Base-by-base conservation (phyloP, 1,284 basidiomycete species). In the Phylloporus gajari region DNA sequence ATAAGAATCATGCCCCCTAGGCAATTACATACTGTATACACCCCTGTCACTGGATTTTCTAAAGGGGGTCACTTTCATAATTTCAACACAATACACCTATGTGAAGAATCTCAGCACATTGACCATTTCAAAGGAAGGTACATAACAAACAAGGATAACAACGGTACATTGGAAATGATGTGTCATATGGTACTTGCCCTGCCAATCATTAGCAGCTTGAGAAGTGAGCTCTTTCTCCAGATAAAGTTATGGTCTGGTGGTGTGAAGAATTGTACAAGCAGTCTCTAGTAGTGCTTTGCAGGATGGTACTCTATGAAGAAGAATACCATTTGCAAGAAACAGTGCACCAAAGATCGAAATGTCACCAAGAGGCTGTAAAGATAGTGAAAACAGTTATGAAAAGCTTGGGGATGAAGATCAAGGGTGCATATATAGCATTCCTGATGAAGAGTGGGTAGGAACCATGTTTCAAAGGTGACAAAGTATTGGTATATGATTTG, bases 271-370 rank as follows among this genome's bases (percentile, higher is more conserved):
- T 32, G n/a, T 58, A 30, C 53, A 58, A 58, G 12, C 5, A 17
- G 1, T 58, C 53, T 17, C 2, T 58, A 19, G 27, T 32, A 2
- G n/a, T 13, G 7, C 27, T 58, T 5, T 58, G 53, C 13, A 27
- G 53, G 5, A 58, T 58, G 53, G 53, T 58, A 5, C 6, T 58
- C 7, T 32, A 56, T 13, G n/a, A n/a, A 13, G 13, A 56, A 7
- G 27, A 15, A 13, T 56, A 56, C 15, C 53, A 56, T 17, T 13
- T n/a, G 15, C 25, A 53, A 53, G 19, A 75, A 75, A 79, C 66
- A 79, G 68, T 72, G 48, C 19, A 5, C 23, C 48, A 48, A 21
- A 48, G 23, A 21, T 48, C 19, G 23, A 21, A 17, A 48, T 48
- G 48, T 25, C 48, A 48, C 35, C 35, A 35, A 35, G 35, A 35